Evolutionary conservation across 331 rosid species (phyloP).

Genomic region (Phaseolus coccineus): DNA sequence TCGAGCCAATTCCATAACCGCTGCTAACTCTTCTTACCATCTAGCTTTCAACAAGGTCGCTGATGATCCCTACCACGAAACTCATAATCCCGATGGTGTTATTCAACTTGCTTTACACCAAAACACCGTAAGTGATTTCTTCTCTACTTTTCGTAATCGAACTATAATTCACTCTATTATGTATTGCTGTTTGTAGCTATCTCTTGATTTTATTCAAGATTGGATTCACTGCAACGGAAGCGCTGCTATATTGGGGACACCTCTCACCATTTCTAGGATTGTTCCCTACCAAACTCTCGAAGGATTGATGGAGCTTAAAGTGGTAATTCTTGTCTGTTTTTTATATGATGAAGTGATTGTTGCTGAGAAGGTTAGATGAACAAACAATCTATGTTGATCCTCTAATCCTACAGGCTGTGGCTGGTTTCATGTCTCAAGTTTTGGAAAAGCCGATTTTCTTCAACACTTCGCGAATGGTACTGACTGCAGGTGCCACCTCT

Average conservation of each 20-base stretch:
- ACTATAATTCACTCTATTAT: not conserved
- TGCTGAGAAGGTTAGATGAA: not conserved
- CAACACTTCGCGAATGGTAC: conserved; percentile 74
- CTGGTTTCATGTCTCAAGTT: conserved; percentile 88
- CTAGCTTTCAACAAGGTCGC: conserved; percentile 60
- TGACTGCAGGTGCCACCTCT: conserved; percentile 77
- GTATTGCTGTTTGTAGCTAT: conserved; percentile 52
- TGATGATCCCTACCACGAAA: conserved; percentile 70
- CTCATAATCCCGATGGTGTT: conserved; percentile 71
- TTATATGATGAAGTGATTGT: not conserved
- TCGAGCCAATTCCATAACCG: conserved; percentile 56
- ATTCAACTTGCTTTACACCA: conserved; percentile 74
- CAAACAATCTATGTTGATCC: conserved; percentile 18
- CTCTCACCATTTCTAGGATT: conserved; percentile 33
- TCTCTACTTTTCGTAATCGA: not conserved
- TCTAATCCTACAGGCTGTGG: conserved; percentile 70
- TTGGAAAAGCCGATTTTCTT: conserved; percentile 66
- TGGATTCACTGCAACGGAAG: conserved; percentile 70
- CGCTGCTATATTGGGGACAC: conserved; percentile 46
- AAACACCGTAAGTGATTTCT: conserved; percentile 64
- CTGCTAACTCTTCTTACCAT: conserved; percentile 52
- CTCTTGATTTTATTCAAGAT: conserved; percentile 68
- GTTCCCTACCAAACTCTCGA: conserved; percentile 41
- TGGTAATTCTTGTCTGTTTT: conserved; percentile 38
- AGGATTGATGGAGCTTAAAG: conserved; percentile 51